Conservation (phyloP, 2,329 filamentous ascomycete genomes). For the Aureobasidium melanogenum region DNA sequence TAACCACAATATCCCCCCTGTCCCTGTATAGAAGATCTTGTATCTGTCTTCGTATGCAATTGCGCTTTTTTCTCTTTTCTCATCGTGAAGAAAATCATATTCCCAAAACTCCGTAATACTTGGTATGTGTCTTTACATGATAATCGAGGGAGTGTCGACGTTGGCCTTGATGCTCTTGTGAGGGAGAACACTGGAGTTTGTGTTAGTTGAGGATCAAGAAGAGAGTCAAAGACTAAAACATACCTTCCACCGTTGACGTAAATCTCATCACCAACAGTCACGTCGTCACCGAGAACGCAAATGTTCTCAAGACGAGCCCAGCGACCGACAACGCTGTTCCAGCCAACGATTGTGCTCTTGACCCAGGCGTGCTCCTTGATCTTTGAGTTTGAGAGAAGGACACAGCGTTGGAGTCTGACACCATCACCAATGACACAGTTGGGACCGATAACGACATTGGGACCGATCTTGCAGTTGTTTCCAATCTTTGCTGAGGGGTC, state of each 20-base stretch:
- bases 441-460: conserved; percentile 92
- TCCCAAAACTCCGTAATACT: neutral
- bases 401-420: conserved; percentile 86
- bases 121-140: conserved; percentile 19
- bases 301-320: conserved; percentile 98
- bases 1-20: neutral
- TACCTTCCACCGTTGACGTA: conserved; percentile 81
- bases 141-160: conserved; percentile 54
- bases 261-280: conserved; percentile 94
- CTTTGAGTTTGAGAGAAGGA: conserved; percentile 80
- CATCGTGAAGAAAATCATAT: neutral
- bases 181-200: conserved; percentile 63
- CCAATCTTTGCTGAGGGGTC: conserved; percentile 92
- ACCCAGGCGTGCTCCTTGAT: conserved; percentile 99
- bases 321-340: conserved; percentile 91
- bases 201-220: neutral
- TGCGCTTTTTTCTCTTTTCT: conserved; percentile 10
- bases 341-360: conserved; percentile 96
- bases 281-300: conserved; percentile 93
- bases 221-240: neutral
- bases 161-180: conserved; percentile 99
- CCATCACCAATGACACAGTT: conserved; percentile 89
- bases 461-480: conserved; percentile 95
- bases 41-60: conserved; percentile 8
- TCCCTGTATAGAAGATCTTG: neutral